Evolutionary conservation across 306 rosid species (phyloP).

Genomic region (Lathyrus oleraceus): DNA sequence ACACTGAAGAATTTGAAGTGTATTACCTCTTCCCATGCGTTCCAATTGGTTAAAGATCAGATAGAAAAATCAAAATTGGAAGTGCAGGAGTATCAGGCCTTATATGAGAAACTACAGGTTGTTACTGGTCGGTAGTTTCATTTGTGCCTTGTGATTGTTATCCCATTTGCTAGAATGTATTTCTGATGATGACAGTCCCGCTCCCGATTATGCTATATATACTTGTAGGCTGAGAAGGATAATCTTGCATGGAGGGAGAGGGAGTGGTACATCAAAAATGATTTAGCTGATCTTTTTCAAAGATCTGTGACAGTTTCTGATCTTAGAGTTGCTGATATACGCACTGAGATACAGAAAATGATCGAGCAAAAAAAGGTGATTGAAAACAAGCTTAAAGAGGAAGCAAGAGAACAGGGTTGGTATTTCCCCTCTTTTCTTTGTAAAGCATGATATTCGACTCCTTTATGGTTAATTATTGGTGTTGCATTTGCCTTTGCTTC

Average conservation of each 20-base stretch:
- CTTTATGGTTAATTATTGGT: conserved; percentile 16
- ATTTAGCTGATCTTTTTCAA: conserved; percentile 66
- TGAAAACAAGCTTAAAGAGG: conserved; percentile 73
- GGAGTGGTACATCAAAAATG: conserved; percentile 78
- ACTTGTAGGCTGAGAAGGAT: conserved; percentile 88
- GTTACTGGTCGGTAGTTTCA: conserved; percentile 88
- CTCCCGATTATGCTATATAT: conserved; percentile 28
- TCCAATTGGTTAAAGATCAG: conserved; percentile 72
- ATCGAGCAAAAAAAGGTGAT: conserved; percentile 58
- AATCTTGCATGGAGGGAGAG: conserved; percentile 82
- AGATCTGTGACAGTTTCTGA: conserved; percentile 68
- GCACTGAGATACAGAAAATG: conserved; percentile 61
- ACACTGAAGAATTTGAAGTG: conserved; percentile 72
- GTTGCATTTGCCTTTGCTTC: conserved; percentile 43
- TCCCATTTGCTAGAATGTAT: conserved; percentile 29
- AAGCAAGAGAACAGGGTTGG: conserved; percentile 80
- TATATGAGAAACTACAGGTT: conserved; percentile 93
- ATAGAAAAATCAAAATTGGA: conserved; percentile 71
- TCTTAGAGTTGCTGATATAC: conserved; percentile 61
- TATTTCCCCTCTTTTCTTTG: not conserved
- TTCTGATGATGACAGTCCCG: conserved; percentile 35
- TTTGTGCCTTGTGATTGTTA: conserved; percentile 42
- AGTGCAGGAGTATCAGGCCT: conserved; percentile 66
- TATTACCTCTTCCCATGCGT: conserved; percentile 67
- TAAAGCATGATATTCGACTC: conserved; percentile 16